Evolutionary conservation across 2,329 filamentous ascomycete species (phyloP).

Genomic region (Penicillium decumbens): DNA sequence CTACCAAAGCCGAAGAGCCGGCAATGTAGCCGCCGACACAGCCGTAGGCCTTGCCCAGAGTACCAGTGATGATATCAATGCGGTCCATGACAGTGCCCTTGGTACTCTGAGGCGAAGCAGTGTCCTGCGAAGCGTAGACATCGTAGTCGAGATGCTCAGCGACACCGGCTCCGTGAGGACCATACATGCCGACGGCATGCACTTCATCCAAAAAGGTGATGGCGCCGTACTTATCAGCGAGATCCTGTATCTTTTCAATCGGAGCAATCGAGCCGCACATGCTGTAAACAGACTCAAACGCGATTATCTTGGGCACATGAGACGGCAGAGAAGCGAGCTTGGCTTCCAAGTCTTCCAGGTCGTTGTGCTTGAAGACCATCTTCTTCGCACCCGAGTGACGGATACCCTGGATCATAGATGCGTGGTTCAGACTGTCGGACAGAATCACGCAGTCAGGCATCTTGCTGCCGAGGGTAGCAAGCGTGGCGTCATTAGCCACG

Average conservation of each 20-base stretch:
- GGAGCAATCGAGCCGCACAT: constrained; percentile 98
- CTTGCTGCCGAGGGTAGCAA: constrained; percentile 95
- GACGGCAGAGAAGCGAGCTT: constrained; percentile 85
- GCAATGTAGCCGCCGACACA: constrained; percentile 98
- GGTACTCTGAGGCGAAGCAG: constrained; percentile 42
- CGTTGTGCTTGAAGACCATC: constrained; percentile 98
- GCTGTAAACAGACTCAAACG: constrained; percentile 97
- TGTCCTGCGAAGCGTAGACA: constrained; percentile 68
- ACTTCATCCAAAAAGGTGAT: constrained; percentile 98
- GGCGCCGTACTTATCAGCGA: constrained; percentile 95
- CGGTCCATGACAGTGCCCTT: constrained; percentile 88
- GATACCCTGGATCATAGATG: constrained; percentile 99
- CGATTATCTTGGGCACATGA: constrained; percentile 91
- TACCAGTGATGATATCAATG: constrained; percentile 95
- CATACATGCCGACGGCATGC: constrained; percentile 98
- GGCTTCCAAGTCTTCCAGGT: constrained; percentile 83
- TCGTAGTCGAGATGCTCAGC: constrained; percentile 96
- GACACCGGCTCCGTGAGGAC: constrained; percentile 88
- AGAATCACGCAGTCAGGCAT: constrained; percentile 94
- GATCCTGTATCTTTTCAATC: constrained; percentile 90
- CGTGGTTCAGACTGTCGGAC: constrained; percentile 96
- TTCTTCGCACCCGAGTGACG: constrained; percentile 95
- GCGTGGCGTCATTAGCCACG: constrained; percentile 93
- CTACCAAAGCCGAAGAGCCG: constrained; percentile 77
- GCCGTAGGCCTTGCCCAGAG: constrained; percentile 94